Conservation (phyloP, 2,329 filamentous ascomycete genomes). For the Daldinia sp. region DNA sequence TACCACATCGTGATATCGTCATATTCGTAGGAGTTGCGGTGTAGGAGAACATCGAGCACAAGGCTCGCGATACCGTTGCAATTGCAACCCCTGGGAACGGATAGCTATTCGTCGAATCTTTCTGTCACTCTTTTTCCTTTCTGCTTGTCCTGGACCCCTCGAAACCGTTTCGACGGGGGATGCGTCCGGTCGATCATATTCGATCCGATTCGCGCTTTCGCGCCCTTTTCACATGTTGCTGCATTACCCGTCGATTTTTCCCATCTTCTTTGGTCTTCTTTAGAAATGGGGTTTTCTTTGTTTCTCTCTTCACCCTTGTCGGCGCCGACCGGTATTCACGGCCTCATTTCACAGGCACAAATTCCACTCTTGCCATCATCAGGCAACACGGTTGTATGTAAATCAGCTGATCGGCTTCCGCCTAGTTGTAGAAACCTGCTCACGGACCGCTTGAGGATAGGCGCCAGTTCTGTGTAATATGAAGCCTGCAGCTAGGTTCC, state of each 20-base stretch:
- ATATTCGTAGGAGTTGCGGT: constrained; percentile 40
- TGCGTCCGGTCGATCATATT: constrained; percentile 39
- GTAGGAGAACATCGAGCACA: constrained; percentile 29
- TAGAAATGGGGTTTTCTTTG: background rate
- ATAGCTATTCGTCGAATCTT: constrained; percentile 14
- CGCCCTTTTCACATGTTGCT: constrained; percentile 39
- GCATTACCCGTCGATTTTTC: constrained; percentile 34
- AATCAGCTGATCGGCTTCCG: constrained; percentile 42
- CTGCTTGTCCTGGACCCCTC: constrained; percentile 22
- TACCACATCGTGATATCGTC: constrained; percentile 29
- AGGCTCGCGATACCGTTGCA: constrained; percentile 37
- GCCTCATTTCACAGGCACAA: constrained; percentile 10
- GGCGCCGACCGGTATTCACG: constrained; percentile 30
- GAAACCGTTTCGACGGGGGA: constrained; percentile 32
- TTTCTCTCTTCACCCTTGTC: constrained; percentile 6
- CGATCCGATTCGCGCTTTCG: constrained; percentile 39
- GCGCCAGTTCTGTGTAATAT: constrained; percentile 30
- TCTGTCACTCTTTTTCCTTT: constrained; percentile 6
- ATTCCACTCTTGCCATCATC: constrained; percentile 37
- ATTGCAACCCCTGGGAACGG: constrained; percentile 34
- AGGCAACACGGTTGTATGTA: constrained; percentile 32
- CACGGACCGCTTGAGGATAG: constrained; percentile 11
- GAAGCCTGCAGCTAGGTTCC: constrained; percentile 29
- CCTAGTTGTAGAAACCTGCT: constrained; percentile 33
- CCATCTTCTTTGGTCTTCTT: background rate